Conservation (phyloP, 2,329 filamentous ascomycete species). For the Chrysoporthe puriensis region DNA sequence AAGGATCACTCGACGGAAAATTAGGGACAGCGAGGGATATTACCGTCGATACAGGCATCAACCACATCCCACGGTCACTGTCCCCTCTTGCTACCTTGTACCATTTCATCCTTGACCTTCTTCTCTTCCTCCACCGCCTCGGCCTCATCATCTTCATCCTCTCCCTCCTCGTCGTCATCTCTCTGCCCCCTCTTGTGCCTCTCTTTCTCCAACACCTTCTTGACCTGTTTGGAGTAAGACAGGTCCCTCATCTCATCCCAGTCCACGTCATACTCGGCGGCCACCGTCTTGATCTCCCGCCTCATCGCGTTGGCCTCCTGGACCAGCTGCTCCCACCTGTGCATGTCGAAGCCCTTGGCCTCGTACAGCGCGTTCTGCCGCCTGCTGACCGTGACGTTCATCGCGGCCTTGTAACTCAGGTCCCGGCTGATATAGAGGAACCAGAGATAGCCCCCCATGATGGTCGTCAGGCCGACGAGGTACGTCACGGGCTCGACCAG, state of each 20-base stretch:
- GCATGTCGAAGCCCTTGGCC: constrained; percentile 72
- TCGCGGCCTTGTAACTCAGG: constrained; percentile 81
- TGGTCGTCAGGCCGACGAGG: constrained; percentile 79
- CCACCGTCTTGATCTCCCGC: constrained; percentile 78
- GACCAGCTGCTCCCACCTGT: constrained; percentile 76
- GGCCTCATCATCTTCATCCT: constrained; percentile 44
- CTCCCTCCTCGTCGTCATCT: constrained; percentile 43
- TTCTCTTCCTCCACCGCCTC: constrained; percentile 40
- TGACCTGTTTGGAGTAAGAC: constrained; percentile 60
- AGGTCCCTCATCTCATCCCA: constrained; percentile 82
- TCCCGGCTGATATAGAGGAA: constrained; percentile 92
- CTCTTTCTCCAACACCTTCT: constrained; percentile 60
- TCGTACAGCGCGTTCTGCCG: constrained; percentile 79
- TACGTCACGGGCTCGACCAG: constrained; percentile 91
- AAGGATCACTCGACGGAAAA: not conserved
- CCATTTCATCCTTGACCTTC: constrained; percentile 33
- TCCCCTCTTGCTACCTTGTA: constrained; percentile 8
- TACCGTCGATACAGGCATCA: not conserved
- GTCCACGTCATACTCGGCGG: constrained; percentile 86
- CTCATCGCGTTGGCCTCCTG: constrained; percentile 79
- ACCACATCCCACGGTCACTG: not conserved
- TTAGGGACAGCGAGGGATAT: not conserved
- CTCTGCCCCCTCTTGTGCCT: constrained; percentile 44
- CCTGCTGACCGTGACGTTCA: constrained; percentile 82
- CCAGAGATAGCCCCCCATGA: constrained; percentile 92